Evolutionary conservation across 2,329 filamentous ascomycete species (phyloP).

Genomic region (Fusarium sambucinum): DNA sequence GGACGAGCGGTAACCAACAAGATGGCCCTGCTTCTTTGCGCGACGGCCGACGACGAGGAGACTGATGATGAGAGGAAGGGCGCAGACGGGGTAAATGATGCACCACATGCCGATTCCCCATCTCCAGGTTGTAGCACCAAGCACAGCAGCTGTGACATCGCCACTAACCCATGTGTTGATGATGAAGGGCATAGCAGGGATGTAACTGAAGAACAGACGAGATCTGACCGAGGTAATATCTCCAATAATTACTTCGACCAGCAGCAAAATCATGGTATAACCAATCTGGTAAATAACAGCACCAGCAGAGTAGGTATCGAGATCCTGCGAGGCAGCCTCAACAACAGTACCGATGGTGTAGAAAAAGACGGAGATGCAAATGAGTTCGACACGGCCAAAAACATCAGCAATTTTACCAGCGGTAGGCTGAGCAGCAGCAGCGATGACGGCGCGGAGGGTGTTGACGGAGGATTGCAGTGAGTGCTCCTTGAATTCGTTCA

Average conservation of each 20-base stretch:
- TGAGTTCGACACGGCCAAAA: slow-evolving; percentile 70
- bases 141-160: slow-evolving; percentile 64
- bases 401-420: slow-evolving; percentile 72
- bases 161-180: slow-evolving; percentile 76
- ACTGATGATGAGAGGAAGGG: slow-evolving; percentile 66
- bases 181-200: slow-evolving; percentile 70
- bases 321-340: slow-evolving; percentile 62
- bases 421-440: slow-evolving; percentile 69
- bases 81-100: slow-evolving; percentile 71
- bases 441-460: slow-evolving; percentile 69
- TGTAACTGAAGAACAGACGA: slow-evolving; percentile 73
- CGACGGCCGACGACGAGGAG: slow-evolving; percentile 64
- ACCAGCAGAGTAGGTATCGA: slow-evolving; percentile 67
- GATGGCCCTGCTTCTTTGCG: slow-evolving; percentile 63
- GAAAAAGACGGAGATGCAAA: slow-evolving; percentile 70
- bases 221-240: slow-evolving; percentile 73
- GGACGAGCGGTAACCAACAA: slow-evolving; percentile 54
- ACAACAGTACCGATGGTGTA: slow-evolving; percentile 70
- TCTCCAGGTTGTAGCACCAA: slow-evolving; percentile 64
- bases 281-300: slow-evolving; percentile 72
- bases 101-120: slow-evolving; percentile 76
- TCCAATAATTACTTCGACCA: slow-evolving; percentile 73
- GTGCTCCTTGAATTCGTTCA: slow-evolving; percentile 62
- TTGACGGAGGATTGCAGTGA: slow-evolving; percentile 70
- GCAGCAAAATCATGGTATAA: slow-evolving; percentile 70